phyloP scores from a whole-genome alignment of 208 protist genomes.

The Wallacemonas sp. region DNA sequence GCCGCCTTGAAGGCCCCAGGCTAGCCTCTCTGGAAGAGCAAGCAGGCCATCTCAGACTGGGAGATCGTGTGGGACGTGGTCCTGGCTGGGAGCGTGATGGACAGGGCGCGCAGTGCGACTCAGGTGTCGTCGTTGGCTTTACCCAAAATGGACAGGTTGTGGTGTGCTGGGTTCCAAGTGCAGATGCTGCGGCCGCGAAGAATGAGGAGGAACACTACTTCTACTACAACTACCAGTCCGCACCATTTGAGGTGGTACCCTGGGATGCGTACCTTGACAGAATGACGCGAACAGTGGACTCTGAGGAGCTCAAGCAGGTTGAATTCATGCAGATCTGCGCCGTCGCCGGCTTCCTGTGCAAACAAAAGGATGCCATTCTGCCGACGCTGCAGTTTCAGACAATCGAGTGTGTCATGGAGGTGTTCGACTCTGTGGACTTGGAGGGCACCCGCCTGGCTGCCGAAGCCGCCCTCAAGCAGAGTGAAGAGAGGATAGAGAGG shows the following conservation, averaged over 20 bases:
- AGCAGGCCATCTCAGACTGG: conserved; percentile 17
- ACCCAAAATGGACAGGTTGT: conserved; percentile 56
- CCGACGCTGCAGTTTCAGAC: conserved; percentile 77
- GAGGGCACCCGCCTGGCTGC: conserved; percentile 13
- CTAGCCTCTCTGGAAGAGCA: neutral
- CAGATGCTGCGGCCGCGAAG: conserved; percentile 29
- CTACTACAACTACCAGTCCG: conserved; percentile 60
- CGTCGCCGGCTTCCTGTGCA: conserved; percentile 66
- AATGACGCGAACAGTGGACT: conserved; percentile 42
- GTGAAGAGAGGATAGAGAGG: conserved; percentile 16
- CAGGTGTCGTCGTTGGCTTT: conserved; percentile 69
- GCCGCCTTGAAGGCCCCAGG: neutral
- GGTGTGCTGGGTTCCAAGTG: conserved; percentile 67
- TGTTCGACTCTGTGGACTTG: conserved; percentile 66
- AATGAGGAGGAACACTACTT: conserved; percentile 45
- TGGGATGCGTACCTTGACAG: conserved; percentile 54
- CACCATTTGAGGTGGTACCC: conserved; percentile 64
- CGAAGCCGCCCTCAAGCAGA: conserved; percentile 18
- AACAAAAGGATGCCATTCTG: conserved; percentile 68
- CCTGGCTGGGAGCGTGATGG: conserved; percentile 63
- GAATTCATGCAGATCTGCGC: conserved; percentile 74
- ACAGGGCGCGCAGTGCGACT: conserved; percentile 70
- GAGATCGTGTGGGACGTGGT: conserved; percentile 70
- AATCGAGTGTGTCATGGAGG: conserved; percentile 64
- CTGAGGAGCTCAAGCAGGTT: conserved; percentile 47